These are phyloP conservation scores for Heliophila coronopifolia DNA, from an alignment of 441 rosid species.

Conservation along the genomic window DNA sequence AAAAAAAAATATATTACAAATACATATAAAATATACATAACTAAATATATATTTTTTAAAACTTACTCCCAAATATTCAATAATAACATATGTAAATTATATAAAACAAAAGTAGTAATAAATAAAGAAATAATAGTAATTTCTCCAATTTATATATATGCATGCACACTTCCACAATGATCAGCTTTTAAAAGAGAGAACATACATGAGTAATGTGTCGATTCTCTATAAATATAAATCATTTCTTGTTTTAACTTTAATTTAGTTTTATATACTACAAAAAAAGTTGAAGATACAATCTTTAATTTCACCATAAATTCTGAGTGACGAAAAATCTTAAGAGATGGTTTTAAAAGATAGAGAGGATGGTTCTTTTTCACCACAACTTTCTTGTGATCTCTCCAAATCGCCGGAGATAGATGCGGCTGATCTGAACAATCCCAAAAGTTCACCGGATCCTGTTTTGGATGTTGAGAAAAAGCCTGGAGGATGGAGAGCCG, in stretches of 20 bases:
- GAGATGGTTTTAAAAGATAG: slow-evolving; percentile 17
- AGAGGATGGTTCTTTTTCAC: slow-evolving; percentile 12
- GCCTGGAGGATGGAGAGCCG: slow-evolving; percentile 80
- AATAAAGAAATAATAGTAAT: no score
- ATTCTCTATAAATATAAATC: slow-evolving; percentile 11
- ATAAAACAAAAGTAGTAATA: no score
- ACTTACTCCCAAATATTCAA: no score
- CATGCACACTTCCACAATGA: not conserved
- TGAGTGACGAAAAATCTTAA: slow-evolving; percentile 3
- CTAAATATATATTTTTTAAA: no score
- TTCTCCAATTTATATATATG: slow-evolving; percentile 26
- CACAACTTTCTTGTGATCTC: slow-evolving; percentile 4
- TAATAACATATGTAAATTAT: no score
- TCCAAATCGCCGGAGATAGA: slow-evolving; percentile 13
- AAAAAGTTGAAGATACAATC: slow-evolving; percentile 12
- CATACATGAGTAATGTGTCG: slow-evolving; percentile 3
- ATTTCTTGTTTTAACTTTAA: slow-evolving; percentile 15
- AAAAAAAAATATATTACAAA: no score
- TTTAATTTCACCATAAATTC: not conserved
- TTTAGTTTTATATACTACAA: not conserved
- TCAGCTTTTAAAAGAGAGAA: not conserved
- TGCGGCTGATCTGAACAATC: not conserved
- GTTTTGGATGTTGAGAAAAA: slow-evolving; percentile 20
- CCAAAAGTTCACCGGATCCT: slow-evolving; percentile 17
- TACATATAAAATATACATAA: no score